Conservation (phyloP, 2,329 filamentous ascomycete species). For the Bipolaris victoriae region DNA sequence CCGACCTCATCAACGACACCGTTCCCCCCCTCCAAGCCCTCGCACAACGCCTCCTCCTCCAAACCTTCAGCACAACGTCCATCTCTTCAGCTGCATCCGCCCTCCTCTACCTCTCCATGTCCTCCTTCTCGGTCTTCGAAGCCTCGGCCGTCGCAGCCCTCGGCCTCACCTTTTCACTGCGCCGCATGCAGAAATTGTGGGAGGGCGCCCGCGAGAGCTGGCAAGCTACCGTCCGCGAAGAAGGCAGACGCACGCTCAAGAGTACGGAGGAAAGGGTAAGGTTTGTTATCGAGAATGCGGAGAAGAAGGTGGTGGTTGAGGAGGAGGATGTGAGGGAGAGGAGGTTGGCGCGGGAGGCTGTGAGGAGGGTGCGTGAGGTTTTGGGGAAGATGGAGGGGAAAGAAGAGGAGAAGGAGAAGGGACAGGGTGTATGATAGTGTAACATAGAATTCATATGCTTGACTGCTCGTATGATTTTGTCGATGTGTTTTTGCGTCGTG, state of each 20-base stretch:
- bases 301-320: conserved; percentile 37
- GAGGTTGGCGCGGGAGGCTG: conserved; percentile 50
- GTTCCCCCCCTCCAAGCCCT: conserved; percentile 54
- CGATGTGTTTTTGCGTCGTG: too few relatives aligned
- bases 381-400: conserved; percentile 42
- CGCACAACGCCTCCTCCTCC: conserved; percentile 64
- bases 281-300: conserved; percentile 54
- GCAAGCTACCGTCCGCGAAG: conserved; percentile 61
- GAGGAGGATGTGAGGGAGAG: conserved; percentile 50
- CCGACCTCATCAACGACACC: conserved; percentile 50
- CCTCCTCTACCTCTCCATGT: conserved; percentile 62
- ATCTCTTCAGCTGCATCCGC: conserved; percentile 59
- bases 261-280: conserved; percentile 60
- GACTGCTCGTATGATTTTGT: too few relatives aligned
- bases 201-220: conserved; percentile 60
- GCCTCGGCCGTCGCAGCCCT: conserved; percentile 65
- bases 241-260: conserved; percentile 62
- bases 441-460: background rate
- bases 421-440: conserved; percentile 10
- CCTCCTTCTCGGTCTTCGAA: conserved; percentile 60
- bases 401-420: background rate
- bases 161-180: conserved; percentile 63
- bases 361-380: conserved; percentile 55
- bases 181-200: conserved; percentile 66
- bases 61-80: conserved; percentile 75